A percentile compares a stretch with the other conserved stretches of the same genome.
Evolutionary conservation across 2,329 filamentous ascomycete species (phyloP).

Genomic region (Exophiala lecanii-corni): DNA sequence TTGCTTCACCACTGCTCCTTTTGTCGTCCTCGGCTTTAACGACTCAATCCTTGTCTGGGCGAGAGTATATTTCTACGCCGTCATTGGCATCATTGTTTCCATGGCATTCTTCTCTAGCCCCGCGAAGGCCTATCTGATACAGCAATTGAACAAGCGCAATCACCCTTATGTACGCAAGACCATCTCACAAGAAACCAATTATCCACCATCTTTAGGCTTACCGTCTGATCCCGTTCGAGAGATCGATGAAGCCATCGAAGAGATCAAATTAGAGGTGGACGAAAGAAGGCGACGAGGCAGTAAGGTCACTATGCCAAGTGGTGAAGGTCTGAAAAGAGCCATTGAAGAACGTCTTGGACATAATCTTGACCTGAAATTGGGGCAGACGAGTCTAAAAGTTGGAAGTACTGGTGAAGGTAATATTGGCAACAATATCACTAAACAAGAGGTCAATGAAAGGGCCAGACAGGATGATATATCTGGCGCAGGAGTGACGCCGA

Average conservation of each 20-base stretch:
- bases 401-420: background rate
- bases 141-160: constrained; percentile 55
- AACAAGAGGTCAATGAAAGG: background rate
- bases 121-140: constrained; percentile 58
- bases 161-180: constrained; percentile 39
- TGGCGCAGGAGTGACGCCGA: background rate
- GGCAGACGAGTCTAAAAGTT: background rate
- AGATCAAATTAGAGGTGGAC: constrained; percentile 70
- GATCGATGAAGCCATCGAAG: constrained; percentile 70
- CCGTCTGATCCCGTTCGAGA: constrained; percentile 71
- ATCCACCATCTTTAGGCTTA: constrained; percentile 68
- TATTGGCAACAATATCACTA: background rate
- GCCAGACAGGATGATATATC: background rate
- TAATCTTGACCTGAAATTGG: constrained; percentile 12
- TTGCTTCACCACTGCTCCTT: constrained; percentile 76
- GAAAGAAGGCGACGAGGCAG: constrained; percentile 48
- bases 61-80: constrained; percentile 81
- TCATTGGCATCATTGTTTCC: constrained; percentile 61
- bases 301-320: constrained; percentile 40
- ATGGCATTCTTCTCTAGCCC: constrained; percentile 77
- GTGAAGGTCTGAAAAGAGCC: constrained; percentile 49
- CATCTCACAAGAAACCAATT: constrained; percentile 55
- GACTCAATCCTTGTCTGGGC: constrained; percentile 73
- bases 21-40: constrained; percentile 71
- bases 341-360: constrained; percentile 31